Base-by-base conservation (phyloP, 441 rosid genomes). In the Sinapis alba region DNA sequence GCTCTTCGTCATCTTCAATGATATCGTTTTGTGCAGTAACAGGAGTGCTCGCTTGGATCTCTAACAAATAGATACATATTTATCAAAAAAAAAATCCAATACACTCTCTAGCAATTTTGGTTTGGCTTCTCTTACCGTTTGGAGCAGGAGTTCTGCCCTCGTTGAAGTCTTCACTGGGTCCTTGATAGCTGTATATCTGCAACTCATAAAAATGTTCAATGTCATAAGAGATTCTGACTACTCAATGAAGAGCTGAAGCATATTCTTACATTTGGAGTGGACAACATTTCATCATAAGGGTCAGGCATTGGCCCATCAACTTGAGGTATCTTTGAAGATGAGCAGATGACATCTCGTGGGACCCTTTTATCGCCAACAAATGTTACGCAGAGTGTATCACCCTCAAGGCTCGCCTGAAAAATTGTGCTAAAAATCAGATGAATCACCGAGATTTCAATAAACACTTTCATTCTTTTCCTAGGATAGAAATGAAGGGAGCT, bases 121-220 rank as follows among this genome's bases (percentile, higher is more conserved):
- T 21, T 57, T 43, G 62, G 65, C 70, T 69, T 63, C 30, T 68
- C 75, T 82, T 83, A 96, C 99, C 98, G 78, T 81, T 87, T 30
- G 96, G 88, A 74, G 96, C 95, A n/a, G 98, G 98, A 5, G 99
- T 96, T 77, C 84, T 94, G 34, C 83, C 96, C 28, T 89, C 82
- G 65, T 94, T 90, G 83, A 88, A 96, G 68, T 96, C 99, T 76
- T 96, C 99, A 75, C 53, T 87, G 36, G 84, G 92, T 76, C 97
- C 97, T 87, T 92, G 96, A 78, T 96, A 92, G 78, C 86, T 89
- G 89, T 94, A 96, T 74, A 94, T 96, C 98, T 96, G 78, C 78
- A 79, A 69, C 58, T 8, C 58, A 19, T 1, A 51, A 51, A 51
- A 51, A 51, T 4, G 23, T 50, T 50, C 23, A 50, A 50, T 18